A percentile compares a stretch with the other conserved stretches of the same genome.
Conservation (phyloP, 495 filamentous ascomycete genomes). For the Ascodesmis nigricans region DNA sequence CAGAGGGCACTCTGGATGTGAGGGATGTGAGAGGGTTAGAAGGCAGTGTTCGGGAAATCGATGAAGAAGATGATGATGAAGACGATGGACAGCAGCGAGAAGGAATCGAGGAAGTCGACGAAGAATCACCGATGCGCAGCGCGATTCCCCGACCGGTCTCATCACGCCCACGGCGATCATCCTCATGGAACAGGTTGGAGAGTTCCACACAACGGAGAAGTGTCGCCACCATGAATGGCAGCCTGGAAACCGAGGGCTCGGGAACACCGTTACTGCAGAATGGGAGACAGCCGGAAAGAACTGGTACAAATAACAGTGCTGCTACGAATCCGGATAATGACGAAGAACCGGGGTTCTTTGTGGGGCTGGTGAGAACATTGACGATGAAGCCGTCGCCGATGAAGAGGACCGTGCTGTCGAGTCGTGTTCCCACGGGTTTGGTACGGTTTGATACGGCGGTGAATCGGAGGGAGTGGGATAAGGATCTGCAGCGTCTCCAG, state of each 20-base stretch:
- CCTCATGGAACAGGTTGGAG: constrained; percentile 7
- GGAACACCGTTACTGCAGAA: too few species aligned
- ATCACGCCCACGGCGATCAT: constrained; percentile 5
- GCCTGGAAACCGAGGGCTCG: too few species aligned
- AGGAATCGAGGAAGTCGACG: constrained; percentile 3
- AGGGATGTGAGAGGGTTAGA: constrained; percentile 1
- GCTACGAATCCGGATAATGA: constrained; percentile 19
- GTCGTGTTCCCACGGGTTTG: constrained; percentile 12
- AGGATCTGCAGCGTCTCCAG: constrained; percentile 13
- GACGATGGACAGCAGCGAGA: constrained; percentile 8
- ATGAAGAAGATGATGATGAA: not conserved
- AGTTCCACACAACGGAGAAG: constrained; percentile 4
- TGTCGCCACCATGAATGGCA: constrained; percentile 3
- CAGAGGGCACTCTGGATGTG: not conserved
- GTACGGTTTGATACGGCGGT: constrained; percentile 22
- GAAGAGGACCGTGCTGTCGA: too few species aligned
- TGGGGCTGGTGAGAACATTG: too few species aligned
- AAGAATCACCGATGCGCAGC: constrained; percentile 4
- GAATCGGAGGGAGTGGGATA: constrained; percentile 15
- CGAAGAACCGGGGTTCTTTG: too few species aligned
- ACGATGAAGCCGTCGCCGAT: too few species aligned
- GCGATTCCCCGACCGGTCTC: too few species aligned
- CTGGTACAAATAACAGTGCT: too few species aligned
- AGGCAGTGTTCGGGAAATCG: constrained; percentile 2
- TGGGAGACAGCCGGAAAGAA: too few species aligned